Evolutionary conservation across 305 asterid species (phyloP), one percentile per base, ranked within the genome.

Genomic region (Fraxinus nigra): DNA sequence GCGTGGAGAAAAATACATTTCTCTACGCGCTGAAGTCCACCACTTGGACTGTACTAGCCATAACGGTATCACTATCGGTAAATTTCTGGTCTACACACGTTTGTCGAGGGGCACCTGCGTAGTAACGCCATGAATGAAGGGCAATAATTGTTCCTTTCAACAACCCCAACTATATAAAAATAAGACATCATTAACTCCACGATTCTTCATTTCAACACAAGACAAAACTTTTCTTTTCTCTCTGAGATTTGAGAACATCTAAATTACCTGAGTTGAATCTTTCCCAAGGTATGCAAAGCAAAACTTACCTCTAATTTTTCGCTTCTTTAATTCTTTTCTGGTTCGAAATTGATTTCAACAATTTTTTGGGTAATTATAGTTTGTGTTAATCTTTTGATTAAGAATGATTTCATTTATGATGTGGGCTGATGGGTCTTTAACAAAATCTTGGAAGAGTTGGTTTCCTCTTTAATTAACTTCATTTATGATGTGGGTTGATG

Each of bases 51-150:
- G 22, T 48, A 3, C 2, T n/a, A 48, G 20, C 59, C 59, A 14
- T 18, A 14, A 14, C 20, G 59, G 63, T n/a, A 16, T n/a, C 22
- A 51, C 2, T 51, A 48, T 40, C 48, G 2, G 48, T 40, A 5
- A 51, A 51, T 51, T 5, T 22, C 7, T 34, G 77, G 84, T 80
- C 85, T 51, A 85, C 91, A 86, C 91, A 59, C 90, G 91, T 81
- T 83, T 48, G 74, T 46, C 0, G 4, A 76, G 82, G 43, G 89
- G 90, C 90, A 87, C 72, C 82, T 82, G 46, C 61, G 90, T 85
- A 75, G 81, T 85, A 78, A 82, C 1, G 20, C 32, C 0, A 30
- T 54, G 16, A 46, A 32, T 20, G 74, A 83, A 70, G 87, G 87
- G 85, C 76, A 69, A 35, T 78, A 5, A 5, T 5, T 77, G 69